Evolutionary conservation across 2,329 filamentous ascomycete species (phyloP), one percentile per base, ranked within the genome.

Genomic region (Sclerotinia sclerotiorum): DNA sequence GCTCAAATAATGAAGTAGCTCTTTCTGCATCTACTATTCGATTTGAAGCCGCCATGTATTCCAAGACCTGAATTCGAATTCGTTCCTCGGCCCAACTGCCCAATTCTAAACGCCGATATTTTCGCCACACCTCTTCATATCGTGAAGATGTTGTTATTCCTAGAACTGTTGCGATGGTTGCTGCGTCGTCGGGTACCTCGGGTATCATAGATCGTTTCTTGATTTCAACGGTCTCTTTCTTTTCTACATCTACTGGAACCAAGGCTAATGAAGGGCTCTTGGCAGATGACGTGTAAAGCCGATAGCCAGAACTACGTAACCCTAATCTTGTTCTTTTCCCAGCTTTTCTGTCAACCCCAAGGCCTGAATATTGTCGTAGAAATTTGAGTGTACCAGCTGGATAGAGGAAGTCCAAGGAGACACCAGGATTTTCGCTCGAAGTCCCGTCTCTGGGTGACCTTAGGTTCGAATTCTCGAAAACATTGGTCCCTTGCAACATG

Each of bases 1-100:
- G 49, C 39, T 81, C 74, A 72, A 87, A 87, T 11, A 87, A 69
- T n/a, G 78, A 70, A 61, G 81, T 77, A 24, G 79, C 77, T 58
- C 82, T 80, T 68, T 79, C 78, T 19, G 80, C 76, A 73, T 85
- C 79, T 32, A 78, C 61, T 3, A 74, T 48, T 17, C 76, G 71
- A 54, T 73, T 69, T 15, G 83, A 83, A n/a, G 70, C 72, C 10
- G 79, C 78, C 17, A 84, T 71, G 71, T 79, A 81, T 8, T 71
- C 72, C 64, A 82, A 78, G 17, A 80, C 63, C 17, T 68, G 63
- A 19, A 65, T 69, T 52, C 71, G 72, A 44, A 77, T 42, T 32
- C n/a, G 44, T 29, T 65, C 66, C 66, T 75, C 72, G 8, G 74
- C 70, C 35, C 46, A 66, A 19, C 49, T 48, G 24, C 70, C 70